A percentile compares a stretch with the other conserved stretches of the same genome.
phyloP scores from a whole-genome alignment of 495 filamentous ascomycete species.

The Aspergillus bridgeri region DNA sequence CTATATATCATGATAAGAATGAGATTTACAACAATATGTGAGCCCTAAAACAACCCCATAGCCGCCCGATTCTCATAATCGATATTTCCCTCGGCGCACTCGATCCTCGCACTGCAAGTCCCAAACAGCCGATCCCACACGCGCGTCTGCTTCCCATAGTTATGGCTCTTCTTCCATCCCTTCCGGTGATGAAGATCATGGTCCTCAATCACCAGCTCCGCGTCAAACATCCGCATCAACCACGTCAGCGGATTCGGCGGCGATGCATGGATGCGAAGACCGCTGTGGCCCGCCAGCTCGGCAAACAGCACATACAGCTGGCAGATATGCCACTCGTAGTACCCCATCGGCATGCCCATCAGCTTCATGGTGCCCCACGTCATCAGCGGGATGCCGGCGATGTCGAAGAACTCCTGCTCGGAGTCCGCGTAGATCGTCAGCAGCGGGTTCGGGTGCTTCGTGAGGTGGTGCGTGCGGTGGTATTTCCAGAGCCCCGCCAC shows the following conservation, averaged over 20 bases:
- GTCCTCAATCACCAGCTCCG: conserved; percentile 36
- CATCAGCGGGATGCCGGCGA: conserved; percentile 31
- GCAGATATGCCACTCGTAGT: conserved; percentile 41
- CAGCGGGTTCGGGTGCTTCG: conserved; percentile 37
- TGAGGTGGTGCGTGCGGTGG: conserved; percentile 40
- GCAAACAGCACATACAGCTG: conserved; percentile 35
- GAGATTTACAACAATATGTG: not conserved
- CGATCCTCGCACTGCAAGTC: conserved; percentile 30
- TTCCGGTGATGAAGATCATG: conserved; percentile 40
- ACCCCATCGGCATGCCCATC: conserved; percentile 35
- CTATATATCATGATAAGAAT: not conserved
- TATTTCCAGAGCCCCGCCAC: conserved; percentile 31
- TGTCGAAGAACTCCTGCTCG: conserved; percentile 39
- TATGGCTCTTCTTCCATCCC: conserved; percentile 38
- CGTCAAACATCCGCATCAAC: conserved; percentile 23
- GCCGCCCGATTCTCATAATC: conserved; percentile 31
- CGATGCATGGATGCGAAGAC: conserved; percentile 30
- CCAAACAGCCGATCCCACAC: conserved; percentile 40
- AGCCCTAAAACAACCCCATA: conserved; percentile 20
- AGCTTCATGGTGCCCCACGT: conserved; percentile 28
- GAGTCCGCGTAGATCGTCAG: conserved; percentile 33
- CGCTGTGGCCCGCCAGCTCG: conserved; percentile 35
- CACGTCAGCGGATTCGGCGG: conserved; percentile 28
- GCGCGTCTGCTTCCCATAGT: conserved; percentile 42
- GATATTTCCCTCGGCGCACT: conserved; percentile 26